Evolutionary conservation across 352 stramenopile genomes (phyloP).

Genomic region (Pythium dissimile): DNA sequence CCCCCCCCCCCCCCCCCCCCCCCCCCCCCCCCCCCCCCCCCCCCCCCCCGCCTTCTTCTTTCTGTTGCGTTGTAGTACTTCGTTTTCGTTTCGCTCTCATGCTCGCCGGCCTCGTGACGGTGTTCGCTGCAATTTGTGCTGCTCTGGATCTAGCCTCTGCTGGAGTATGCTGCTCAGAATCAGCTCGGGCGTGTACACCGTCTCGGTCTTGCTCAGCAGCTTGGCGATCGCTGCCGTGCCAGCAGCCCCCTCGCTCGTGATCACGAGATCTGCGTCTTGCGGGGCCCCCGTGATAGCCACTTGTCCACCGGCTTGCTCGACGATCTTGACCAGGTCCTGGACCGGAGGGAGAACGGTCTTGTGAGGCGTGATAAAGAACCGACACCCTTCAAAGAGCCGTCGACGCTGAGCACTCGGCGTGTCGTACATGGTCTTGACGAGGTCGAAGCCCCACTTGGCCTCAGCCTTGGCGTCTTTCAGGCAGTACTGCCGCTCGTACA

Average conservation of each 20-base stretch:
- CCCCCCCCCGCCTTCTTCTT: too few species aligned
- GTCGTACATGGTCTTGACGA: constrained; percentile 41
- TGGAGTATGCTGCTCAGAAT: constrained; percentile 37
- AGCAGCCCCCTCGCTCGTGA: constrained; percentile 31
- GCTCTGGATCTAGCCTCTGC: constrained; percentile 29
- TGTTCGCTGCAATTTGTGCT: constrained; percentile 5
- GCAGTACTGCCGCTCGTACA: constrained; percentile 31
- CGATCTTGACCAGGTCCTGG: constrained; percentile 36
- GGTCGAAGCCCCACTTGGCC: constrained; percentile 39
- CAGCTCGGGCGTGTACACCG: constrained; percentile 33
- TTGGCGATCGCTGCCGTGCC: constrained; percentile 24
- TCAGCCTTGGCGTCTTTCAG: constrained; percentile 34
- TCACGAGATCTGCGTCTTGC: constrained; percentile 26
- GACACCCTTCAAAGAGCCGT: constrained; percentile 23
- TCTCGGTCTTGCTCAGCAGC: constrained; percentile 15
- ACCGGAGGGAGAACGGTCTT: constrained; percentile 33
- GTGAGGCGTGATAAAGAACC: constrained; percentile 34
- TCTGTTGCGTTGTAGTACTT: too few species aligned
- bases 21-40: too few species aligned
- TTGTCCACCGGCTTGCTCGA: constrained; percentile 32
- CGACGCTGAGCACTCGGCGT: constrained; percentile 16
- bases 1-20: too few species aligned
- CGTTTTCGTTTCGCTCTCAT: too few species aligned
- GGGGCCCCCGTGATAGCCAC: constrained; percentile 17
- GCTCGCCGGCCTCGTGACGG: neutral